phyloP scores from a whole-genome alignment of 2,329 filamentous ascomycete genomes.

The Hortaea werneckii region DNA sequence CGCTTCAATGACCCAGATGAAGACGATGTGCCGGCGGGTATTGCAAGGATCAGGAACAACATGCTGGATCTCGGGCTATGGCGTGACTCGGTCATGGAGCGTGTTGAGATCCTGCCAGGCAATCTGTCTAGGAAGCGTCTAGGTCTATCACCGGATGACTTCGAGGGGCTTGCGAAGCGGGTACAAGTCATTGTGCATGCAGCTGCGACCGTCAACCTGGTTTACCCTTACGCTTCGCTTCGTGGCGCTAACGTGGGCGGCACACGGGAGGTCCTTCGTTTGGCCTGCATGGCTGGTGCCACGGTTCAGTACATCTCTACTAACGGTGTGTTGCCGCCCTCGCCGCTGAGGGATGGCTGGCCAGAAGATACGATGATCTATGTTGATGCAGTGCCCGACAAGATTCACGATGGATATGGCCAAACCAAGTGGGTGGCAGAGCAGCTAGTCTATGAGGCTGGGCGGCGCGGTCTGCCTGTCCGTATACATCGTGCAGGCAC shows the following conservation, averaged over 20 bases:
- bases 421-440: slow-evolving; percentile 78
- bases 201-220: slow-evolving; percentile 67
- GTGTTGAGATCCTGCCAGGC: slow-evolving; percentile 64
- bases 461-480: slow-evolving; percentile 57
- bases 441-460: slow-evolving; percentile 60
- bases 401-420: slow-evolving; percentile 63
- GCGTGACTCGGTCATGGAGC: slow-evolving; percentile 67
- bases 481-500: slow-evolving; percentile 65
- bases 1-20: slow-evolving; percentile 59
- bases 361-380: slow-evolving; percentile 57
- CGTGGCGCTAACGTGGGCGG: slow-evolving; percentile 67
- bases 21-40: slow-evolving; percentile 54
- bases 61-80: slow-evolving; percentile 69
- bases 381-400: slow-evolving; percentile 57
- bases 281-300: slow-evolving; percentile 56
- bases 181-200: slow-evolving; percentile 68
- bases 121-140: slow-evolving; percentile 60
- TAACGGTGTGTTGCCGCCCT: slow-evolving; percentile 67
- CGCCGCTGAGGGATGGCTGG: slow-evolving; percentile 54
- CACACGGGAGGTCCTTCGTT: slow-evolving; percentile 62
- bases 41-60: slow-evolving; percentile 64
- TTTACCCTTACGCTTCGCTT: slow-evolving; percentile 71
- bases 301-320: slow-evolving; percentile 72
- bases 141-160: slow-evolving; percentile 55
- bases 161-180: slow-evolving; percentile 53